Conservation (phyloP, 2,329 filamentous ascomycete species). For the Pyrenophora tritici-repentis region DNA sequence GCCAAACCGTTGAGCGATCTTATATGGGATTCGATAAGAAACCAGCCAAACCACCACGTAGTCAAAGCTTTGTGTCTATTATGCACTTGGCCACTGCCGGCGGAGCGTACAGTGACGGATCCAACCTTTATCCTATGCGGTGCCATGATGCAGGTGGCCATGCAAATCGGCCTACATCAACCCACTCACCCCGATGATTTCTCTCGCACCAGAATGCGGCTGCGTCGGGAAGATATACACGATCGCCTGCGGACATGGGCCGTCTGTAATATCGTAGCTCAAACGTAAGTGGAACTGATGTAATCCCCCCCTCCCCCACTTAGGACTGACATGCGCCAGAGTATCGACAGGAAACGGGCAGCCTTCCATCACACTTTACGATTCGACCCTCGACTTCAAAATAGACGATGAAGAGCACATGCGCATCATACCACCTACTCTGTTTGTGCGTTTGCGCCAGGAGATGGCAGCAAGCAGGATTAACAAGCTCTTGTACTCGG, state of each 20-base stretch:
- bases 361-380: slow-evolving; percentile 76
- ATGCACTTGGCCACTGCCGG: slow-evolving; percentile 82
- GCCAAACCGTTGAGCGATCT: slow-evolving; percentile 69
- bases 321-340: slow-evolving; percentile 45
- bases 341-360: slow-evolving; percentile 85
- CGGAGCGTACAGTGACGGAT: slow-evolving; percentile 78
- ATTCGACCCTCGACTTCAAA: slow-evolving; percentile 66
- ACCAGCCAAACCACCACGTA: slow-evolving; percentile 78
- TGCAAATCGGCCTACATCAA: slow-evolving; percentile 79
- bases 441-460: slow-evolving; percentile 46
- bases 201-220: slow-evolving; percentile 72
- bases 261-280: slow-evolving; percentile 82
- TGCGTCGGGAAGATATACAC: slow-evolving; percentile 78
- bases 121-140: slow-evolving; percentile 81
- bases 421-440: slow-evolving; percentile 41
- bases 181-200: slow-evolving; percentile 85
- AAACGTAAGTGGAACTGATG: slow-evolving; percentile 56
- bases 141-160: slow-evolving; percentile 85
- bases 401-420: slow-evolving; percentile 46
- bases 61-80: slow-evolving; percentile 80
- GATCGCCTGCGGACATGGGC: slow-evolving; percentile 83
- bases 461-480: slow-evolving; percentile 48
- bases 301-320: slow-evolving; percentile 11
- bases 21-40: slow-evolving; percentile 77
- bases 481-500: slow-evolving; percentile 45